Conservation (phyloP, 495 filamentous ascomycete species). For the Sphaerosporella brunnea region DNA sequence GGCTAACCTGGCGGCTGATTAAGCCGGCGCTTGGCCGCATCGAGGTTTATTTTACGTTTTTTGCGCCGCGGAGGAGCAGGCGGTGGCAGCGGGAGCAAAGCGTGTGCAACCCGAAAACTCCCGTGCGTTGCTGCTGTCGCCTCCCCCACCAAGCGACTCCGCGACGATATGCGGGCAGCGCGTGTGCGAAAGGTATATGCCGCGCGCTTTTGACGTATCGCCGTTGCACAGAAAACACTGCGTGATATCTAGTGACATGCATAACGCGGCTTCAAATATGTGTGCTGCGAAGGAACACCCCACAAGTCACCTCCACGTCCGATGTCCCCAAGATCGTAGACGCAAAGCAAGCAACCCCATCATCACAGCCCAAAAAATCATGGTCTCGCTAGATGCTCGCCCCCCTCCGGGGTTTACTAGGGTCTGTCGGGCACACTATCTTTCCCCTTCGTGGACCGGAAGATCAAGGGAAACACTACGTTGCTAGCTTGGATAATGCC, state of each 20-base stretch:
- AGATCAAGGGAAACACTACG: neutral
- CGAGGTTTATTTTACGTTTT: slow-evolving; percentile 9
- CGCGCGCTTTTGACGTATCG: too few relatives aligned
- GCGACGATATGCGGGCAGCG: neutral
- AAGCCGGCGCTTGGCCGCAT: neutral
- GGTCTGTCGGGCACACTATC: neutral
- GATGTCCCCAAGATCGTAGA: neutral
- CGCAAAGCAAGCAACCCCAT: neutral
- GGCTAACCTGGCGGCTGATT: neutral
- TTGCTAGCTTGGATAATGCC: slow-evolving; percentile 1
- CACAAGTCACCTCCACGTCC: too few relatives aligned
- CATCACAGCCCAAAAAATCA: neutral
- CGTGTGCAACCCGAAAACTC: slow-evolving; percentile 4
- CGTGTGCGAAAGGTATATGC: too few relatives aligned
- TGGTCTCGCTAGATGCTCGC: neutral
- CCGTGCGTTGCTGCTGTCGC: neutral
- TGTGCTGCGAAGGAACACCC: too few relatives aligned
- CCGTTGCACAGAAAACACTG: neutral
- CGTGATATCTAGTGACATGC: too few relatives aligned
- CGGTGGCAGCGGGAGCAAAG: neutral
- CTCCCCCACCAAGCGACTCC: slow-evolving; percentile 3
- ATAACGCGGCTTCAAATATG: too few relatives aligned
- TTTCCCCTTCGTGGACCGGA: neutral
- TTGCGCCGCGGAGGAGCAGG: neutral
- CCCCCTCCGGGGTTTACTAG: too few relatives aligned